Base-by-base conservation (phyloP, 441 rosid genomes). In the Pelargonium australe region DNA sequence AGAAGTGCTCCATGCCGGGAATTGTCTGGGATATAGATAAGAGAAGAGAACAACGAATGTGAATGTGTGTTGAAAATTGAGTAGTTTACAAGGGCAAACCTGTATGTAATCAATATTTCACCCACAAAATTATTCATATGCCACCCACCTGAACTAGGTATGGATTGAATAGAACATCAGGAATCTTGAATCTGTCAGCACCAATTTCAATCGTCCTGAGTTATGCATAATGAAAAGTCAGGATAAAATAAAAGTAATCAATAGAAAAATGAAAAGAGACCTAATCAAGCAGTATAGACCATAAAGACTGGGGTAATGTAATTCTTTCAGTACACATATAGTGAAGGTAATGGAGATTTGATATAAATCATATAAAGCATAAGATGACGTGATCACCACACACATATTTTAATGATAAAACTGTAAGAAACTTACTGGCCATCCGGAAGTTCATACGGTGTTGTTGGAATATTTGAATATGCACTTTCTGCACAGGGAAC, bases 361-460 rank as follows among this genome's bases (percentile, higher is more conserved):
- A 25, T 25, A 2, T 25, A 25, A 25, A 25, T 25, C 31, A 44
- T 43, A 8, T 17, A 17, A 68, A 11, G 57, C 40, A 64, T 0
- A 61, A 13, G 12, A 14, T 28, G 37, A 31, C 41, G 2, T 55
- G 7, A 20, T 10, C 10, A 64, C 28, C 41, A 65, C 9, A 68
- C 7, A 41, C 5, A 67, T 57, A 61, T 49, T 47, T 14, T 16
- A 53, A 17, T 23, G 60, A 13, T 23, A 63, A 70, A 51, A 57
- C 14, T 65, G 17, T 23, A 63, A 70, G 44, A 51, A 49, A 82
- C 97, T 91, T 85, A 92, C 99, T 91, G 99, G 91, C 99, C 99
- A 87, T 95, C 99, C 65, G 99, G 99, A 78, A 95, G 96, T 84
- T 95, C 99, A 66, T 95, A 95, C 0, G 98, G 87, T 65, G 99